phyloP scores from a whole-genome alignment of 2,329 filamentous ascomycete species.

The Beauveria scarabaeidicola region DNA sequence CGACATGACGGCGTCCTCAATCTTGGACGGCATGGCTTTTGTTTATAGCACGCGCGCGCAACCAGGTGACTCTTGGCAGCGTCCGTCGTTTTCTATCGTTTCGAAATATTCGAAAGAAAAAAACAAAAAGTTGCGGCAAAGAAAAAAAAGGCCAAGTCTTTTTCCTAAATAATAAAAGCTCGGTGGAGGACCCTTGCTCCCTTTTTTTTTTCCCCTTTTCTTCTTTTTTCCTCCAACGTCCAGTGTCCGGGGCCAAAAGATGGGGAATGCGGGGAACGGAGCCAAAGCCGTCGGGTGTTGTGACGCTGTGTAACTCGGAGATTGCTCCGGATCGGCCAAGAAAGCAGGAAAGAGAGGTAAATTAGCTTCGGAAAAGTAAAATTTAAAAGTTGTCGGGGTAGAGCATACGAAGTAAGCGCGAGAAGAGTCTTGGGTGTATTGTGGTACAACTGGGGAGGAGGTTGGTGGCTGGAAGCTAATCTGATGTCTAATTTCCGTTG shows the following conservation, averaged over 20 bases:
- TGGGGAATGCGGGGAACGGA: conserved; percentile 5
- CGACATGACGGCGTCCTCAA: conserved; percentile 1
- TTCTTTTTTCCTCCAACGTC: not conserved
- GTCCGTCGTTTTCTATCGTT: not conserved
- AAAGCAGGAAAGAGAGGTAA: not conserved
- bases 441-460: too few relatives aligned
- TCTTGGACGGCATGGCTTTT: conserved; percentile 5
- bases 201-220: not conserved
- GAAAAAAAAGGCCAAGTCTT: not conserved
- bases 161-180: not conserved
- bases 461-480: not conserved
- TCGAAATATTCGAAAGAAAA: not conserved
- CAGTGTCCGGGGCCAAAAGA: not conserved
- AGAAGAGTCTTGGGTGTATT: too few relatives aligned
- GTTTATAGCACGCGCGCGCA: not conserved
- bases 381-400: not conserved
- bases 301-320: not conserved
- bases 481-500: not conserved
- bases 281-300: not conserved
- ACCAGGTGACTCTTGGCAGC: not conserved
- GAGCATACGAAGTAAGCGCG: not conserved
- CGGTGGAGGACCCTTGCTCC: not conserved
- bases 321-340: not conserved
- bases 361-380: not conserved
- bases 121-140: not conserved